Percentiles rank a stretch among this genome's conserved stretches.
Conservation (phyloP, 768 basidiomycete genomes). For the Pleurotus tuber-regium region DNA sequence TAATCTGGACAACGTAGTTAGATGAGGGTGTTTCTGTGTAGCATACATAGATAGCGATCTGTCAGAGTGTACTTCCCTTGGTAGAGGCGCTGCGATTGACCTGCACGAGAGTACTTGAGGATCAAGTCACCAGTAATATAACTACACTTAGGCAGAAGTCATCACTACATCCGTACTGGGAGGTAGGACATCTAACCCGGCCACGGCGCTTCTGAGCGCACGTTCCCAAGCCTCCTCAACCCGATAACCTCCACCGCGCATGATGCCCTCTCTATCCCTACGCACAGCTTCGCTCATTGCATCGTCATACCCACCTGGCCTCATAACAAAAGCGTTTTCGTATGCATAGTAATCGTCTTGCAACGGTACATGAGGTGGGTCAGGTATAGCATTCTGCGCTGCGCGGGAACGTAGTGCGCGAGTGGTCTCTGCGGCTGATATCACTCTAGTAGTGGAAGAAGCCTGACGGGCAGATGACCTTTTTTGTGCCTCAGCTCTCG, state of each 20-base stretch:
- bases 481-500: slow-evolving; percentile 61
- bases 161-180: slow-evolving; percentile 45
- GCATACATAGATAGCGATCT: no score
- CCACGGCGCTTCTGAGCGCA: slow-evolving; percentile 70
- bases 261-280: slow-evolving; percentile 72
- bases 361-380: slow-evolving; percentile 77
- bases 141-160: slow-evolving; percentile 38
- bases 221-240: slow-evolving; percentile 86
- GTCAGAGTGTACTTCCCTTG: no score
- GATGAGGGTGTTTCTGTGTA: no score
- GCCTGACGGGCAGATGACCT: slow-evolving; percentile 55
- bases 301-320: slow-evolving; percentile 62
- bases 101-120: no score
- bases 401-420: slow-evolving; percentile 58
- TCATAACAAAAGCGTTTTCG: slow-evolving; percentile 61
- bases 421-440: slow-evolving; percentile 27
- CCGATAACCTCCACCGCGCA: slow-evolving; percentile 80
- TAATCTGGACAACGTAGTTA: no score
- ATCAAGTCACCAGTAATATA: no score
- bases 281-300: slow-evolving; percentile 73
- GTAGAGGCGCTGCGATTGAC: no score
- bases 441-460: slow-evolving; percentile 5
- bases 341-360: slow-evolving; percentile 77
- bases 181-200: slow-evolving; percentile 64
- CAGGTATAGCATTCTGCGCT: slow-evolving; percentile 64